Evolutionary conservation across 2,329 filamentous ascomycete genomes (phyloP).

Genomic region (Nothophoma quercina): DNA sequence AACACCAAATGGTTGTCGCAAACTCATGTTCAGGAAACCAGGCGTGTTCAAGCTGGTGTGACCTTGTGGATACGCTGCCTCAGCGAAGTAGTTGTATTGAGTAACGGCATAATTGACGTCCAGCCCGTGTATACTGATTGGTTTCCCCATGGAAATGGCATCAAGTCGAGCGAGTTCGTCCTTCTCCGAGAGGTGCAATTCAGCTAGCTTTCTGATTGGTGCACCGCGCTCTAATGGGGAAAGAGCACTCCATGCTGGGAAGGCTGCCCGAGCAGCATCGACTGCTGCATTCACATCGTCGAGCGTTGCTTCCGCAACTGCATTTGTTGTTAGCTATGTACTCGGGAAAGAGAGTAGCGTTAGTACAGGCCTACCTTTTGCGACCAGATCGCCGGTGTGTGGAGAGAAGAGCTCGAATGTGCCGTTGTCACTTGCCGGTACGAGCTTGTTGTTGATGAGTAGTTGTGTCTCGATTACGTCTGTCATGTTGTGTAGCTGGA

Average conservation of each 20-base stretch:
- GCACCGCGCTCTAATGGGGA: slow-evolving; percentile 48
- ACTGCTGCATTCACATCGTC: slow-evolving; percentile 37
- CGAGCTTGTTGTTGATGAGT: slow-evolving; percentile 37
- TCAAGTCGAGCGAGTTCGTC: slow-evolving; percentile 81
- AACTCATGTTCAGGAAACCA: slow-evolving; percentile 66
- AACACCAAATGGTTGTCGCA: slow-evolving; percentile 79
- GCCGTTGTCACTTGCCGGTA: slow-evolving; percentile 36
- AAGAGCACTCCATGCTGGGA: slow-evolving; percentile 45
- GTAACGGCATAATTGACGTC: slow-evolving; percentile 80
- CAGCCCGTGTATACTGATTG: slow-evolving; percentile 73
- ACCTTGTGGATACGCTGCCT: slow-evolving; percentile 80
- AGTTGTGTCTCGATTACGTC: slow-evolving; percentile 27
- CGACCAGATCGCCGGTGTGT: slow-evolving; percentile 36
- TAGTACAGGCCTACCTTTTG: slow-evolving; percentile 28
- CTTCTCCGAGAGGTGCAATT: slow-evolving; percentile 56
- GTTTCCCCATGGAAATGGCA: slow-evolving; percentile 85
- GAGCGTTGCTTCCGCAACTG: slow-evolving; percentile 33
- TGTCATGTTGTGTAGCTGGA: slow-evolving; percentile 1
- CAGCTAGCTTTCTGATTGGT: slow-evolving; percentile 56
- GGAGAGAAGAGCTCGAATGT: slow-evolving; percentile 40
- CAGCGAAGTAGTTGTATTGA: slow-evolving; percentile 80
- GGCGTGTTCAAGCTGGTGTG: slow-evolving; percentile 69
- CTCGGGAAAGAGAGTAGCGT: neutral
- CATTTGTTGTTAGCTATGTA: neutral
- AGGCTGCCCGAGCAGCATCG: slow-evolving; percentile 34